Evolutionary conservation across 2,329 filamentous ascomycete species (phyloP).

Genomic region (Neocucurbitaria cava): DNA sequence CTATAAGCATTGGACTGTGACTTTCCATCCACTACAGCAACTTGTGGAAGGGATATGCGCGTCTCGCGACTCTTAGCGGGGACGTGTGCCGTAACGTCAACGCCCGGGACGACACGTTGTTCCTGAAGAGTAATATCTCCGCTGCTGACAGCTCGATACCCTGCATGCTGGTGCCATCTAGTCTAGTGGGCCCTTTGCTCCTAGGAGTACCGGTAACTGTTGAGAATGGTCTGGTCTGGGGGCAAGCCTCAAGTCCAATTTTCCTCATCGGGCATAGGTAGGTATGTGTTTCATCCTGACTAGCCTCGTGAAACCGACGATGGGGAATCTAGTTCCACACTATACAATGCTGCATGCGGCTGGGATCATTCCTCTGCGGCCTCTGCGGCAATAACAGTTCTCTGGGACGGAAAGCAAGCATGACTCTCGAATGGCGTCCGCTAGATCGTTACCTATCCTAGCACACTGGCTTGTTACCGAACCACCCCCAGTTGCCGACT

Average conservation of each 20-base stretch:
- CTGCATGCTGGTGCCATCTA: too few species aligned
- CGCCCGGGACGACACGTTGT: conserved; percentile 1
- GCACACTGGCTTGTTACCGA: conserved; percentile 5
- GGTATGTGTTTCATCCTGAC: conserved; percentile 2
- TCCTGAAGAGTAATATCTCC: conserved; percentile 9
- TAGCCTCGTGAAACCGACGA: conserved; percentile 7
- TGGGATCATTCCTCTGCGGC: too few species aligned
- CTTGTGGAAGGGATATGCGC: neutral
- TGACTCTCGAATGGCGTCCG: conserved; percentile 5
- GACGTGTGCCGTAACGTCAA: neutral
- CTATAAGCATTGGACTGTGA: too few species aligned
- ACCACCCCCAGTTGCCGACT: conserved; percentile 8
- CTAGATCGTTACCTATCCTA: conserved; percentile 4
- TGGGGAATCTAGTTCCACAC: conserved; percentile 10
- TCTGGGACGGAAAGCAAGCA: conserved; percentile 7
- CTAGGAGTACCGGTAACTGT: too few species aligned
- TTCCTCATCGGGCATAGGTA: neutral
- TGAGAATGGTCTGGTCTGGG: conserved; percentile 5
- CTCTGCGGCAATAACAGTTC: conserved; percentile 2
- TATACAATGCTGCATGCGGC: conserved; percentile 2
- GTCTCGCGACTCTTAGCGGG: conserved; percentile 5
- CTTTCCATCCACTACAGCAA: neutral
- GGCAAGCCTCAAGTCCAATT: conserved; percentile 2
- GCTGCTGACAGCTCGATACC: conserved; percentile 1
- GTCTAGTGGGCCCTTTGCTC: too few species aligned